Evolutionary conservation across 148 eudicot species (phyloP).

Genomic region (Vaccinium macrocarpon): DNA sequence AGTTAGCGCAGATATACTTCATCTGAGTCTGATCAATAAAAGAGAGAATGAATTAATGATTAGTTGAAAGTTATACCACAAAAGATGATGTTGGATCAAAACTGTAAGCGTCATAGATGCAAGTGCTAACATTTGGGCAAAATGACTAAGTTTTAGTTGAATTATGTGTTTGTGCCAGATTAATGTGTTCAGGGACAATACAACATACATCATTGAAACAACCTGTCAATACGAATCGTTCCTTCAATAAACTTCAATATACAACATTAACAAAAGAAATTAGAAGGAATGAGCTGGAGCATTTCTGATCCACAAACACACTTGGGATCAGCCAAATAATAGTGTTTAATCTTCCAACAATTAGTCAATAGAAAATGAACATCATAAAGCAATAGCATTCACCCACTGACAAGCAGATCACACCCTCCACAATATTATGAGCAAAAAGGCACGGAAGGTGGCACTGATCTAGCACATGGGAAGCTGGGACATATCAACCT

Average conservation of each 20-base stretch:
- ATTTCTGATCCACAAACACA: slow-evolving; percentile 6
- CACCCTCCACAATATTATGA: not conserved
- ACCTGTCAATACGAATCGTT: slow-evolving; percentile 35
- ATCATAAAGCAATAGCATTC: slow-evolving; percentile 26
- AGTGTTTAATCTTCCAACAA: slow-evolving; percentile 2
- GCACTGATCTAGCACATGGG: slow-evolving; percentile 1
- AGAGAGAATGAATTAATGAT: too few species aligned
- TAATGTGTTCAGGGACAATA: too few species aligned
- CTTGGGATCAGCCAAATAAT: slow-evolving; percentile 16
- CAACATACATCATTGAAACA: slow-evolving; percentile 24
- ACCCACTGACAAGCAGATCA: not conserved
- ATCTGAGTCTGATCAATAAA: too few species aligned
- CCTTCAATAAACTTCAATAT: slow-evolving; percentile 36
- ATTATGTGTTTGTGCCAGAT: too few species aligned
- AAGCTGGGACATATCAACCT: slow-evolving; percentile 22
- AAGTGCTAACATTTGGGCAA: too few species aligned
- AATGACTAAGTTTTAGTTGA: too few species aligned
- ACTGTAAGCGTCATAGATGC: too few species aligned
- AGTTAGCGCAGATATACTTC: too few species aligned
- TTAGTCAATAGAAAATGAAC: slow-evolving; percentile 10
- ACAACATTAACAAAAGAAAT: slow-evolving; percentile 61
- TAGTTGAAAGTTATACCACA: too few species aligned
- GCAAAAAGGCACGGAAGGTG: not conserved
- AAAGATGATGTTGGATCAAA: too few species aligned
- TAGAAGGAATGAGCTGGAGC: slow-evolving; percentile 36